Conservation (phyloP, 768 basidiomycete genomes). For the Daedaleopsis sinensis region DNA sequence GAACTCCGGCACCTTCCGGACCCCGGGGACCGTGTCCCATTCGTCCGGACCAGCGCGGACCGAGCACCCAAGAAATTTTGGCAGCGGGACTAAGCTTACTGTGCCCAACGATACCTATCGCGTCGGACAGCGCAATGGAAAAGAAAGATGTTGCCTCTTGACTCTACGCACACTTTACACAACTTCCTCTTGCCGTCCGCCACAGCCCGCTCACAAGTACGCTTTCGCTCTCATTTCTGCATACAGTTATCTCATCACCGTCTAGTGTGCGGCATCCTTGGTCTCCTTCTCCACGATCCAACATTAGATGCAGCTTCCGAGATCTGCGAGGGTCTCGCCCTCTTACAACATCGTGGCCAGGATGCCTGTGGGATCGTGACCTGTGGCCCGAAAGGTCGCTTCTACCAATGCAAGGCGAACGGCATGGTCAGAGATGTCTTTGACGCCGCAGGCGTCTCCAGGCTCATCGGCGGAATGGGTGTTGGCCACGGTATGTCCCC, state of each 20-base stretch:
- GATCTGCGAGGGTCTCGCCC: constrained; percentile 92
- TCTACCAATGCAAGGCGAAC: constrained; percentile 98
- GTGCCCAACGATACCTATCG: no score
- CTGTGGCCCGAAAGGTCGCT: constrained; percentile 90
- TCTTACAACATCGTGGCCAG: constrained; percentile 96
- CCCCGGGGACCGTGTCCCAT: constrained; percentile 11
- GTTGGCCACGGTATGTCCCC: constrained; percentile 86
- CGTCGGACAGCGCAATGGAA: no score
- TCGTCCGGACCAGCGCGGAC: not conserved
- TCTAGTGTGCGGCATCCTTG: constrained; percentile 91
- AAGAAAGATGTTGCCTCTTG: constrained; percentile 12
- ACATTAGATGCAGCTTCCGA: constrained; percentile 77
- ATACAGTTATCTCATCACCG: constrained; percentile 12
- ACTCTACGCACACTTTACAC: constrained; percentile 16
- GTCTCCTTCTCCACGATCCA: constrained; percentile 82
- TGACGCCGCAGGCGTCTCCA: constrained; percentile 74
- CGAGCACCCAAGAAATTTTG: constrained; percentile 15
- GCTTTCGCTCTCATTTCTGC: constrained; percentile 15
- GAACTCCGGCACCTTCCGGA: constrained; percentile 10
- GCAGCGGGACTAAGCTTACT: not conserved
- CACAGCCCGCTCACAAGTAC: constrained; percentile 27
- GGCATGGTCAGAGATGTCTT: constrained; percentile 99
- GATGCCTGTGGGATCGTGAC: constrained; percentile 98
- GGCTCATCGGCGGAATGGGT: constrained; percentile 92
- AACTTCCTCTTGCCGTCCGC: not conserved